Conservation (phyloP, 306 rosid genomes). For the Rosa lucieae region DNA sequence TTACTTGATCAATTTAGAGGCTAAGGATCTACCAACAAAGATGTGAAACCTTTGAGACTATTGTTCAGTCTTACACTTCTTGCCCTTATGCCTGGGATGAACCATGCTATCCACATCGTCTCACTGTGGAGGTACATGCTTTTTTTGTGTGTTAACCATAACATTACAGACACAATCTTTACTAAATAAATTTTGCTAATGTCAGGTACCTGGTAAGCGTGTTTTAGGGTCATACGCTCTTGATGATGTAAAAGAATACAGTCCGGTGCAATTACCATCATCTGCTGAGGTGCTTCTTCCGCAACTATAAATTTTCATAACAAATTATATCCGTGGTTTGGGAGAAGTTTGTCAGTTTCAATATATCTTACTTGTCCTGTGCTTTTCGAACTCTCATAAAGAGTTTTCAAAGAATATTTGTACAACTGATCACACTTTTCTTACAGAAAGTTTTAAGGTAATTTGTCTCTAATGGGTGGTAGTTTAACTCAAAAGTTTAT, state of each 20-base stretch:
- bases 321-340: not conserved
- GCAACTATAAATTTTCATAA: slow-evolving; percentile 13
- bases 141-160: not conserved
- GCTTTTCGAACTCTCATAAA: not conserved
- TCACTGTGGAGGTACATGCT: slow-evolving; percentile 68
- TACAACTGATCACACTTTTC: not conserved
- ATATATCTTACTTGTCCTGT: not conserved
- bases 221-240: slow-evolving; percentile 79
- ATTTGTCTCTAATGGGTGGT: too few species aligned
- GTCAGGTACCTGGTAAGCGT: slow-evolving; percentile 91
- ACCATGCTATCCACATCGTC: slow-evolving; percentile 91
- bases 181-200: slow-evolving; percentile 20
- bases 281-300: slow-evolving; percentile 66
- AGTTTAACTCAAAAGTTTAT: not conserved
- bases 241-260: slow-evolving; percentile 80
- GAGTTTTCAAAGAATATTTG: not conserved
- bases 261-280: slow-evolving; percentile 63
- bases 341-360: not conserved
- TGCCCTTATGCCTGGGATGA: slow-evolving; percentile 93
- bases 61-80: slow-evolving; percentile 70
- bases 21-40: slow-evolving; percentile 86
- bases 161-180: slow-evolving; percentile 21
- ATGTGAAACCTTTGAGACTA: slow-evolving; percentile 87
- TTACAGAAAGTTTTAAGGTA: too few species aligned
- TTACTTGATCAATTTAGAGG: slow-evolving; percentile 52